Evolutionary conservation across 2,329 filamentous ascomycete genomes (phyloP).

Genomic region (Dothidotthia symphoricarpi): DNA sequence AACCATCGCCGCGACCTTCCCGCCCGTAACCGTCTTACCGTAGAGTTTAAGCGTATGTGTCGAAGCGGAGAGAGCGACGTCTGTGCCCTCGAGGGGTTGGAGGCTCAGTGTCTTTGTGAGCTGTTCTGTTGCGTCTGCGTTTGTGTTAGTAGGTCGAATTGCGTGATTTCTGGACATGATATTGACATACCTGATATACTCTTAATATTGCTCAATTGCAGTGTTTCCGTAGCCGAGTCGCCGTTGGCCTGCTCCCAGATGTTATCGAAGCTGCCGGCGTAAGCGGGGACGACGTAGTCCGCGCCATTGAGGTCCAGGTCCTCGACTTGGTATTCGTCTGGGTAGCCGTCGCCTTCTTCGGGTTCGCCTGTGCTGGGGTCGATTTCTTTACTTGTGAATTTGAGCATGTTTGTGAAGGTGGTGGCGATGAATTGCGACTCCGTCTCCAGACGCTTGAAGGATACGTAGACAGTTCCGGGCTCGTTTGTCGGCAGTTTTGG

Average conservation of each 20-base stretch:
- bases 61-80: constrained; percentile 81
- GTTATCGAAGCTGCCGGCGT: constrained; percentile 91
- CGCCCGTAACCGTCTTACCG: constrained; percentile 90
- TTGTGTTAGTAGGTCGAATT: constrained; percentile 15
- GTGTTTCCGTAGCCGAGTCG: constrained; percentile 86
- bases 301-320: constrained; percentile 87
- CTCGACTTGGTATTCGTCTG: constrained; percentile 96
- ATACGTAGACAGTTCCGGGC: constrained; percentile 91
- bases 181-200: constrained; percentile 75
- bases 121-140: constrained; percentile 83
- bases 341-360: constrained; percentile 80
- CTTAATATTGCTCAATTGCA: constrained; percentile 84
- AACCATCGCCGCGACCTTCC: constrained; percentile 80
- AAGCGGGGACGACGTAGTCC: constrained; percentile 91
- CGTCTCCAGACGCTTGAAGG: constrained; percentile 80
- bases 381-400: constrained; percentile 97
- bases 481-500: constrained; percentile 79
- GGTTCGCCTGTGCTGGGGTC: constrained; percentile 91
- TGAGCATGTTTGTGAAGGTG: constrained; percentile 87
- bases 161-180: not conserved
- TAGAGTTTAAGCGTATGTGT: constrained; percentile 95
- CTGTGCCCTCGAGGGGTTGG: constrained; percentile 90
- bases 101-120: constrained; percentile 82
- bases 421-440: constrained; percentile 74
- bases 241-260: constrained; percentile 93